Evolutionary conservation across 345 rosid species (phyloP), one percentile per base, ranked within the genome.

Genomic region (Euphorbia lathyris): DNA sequence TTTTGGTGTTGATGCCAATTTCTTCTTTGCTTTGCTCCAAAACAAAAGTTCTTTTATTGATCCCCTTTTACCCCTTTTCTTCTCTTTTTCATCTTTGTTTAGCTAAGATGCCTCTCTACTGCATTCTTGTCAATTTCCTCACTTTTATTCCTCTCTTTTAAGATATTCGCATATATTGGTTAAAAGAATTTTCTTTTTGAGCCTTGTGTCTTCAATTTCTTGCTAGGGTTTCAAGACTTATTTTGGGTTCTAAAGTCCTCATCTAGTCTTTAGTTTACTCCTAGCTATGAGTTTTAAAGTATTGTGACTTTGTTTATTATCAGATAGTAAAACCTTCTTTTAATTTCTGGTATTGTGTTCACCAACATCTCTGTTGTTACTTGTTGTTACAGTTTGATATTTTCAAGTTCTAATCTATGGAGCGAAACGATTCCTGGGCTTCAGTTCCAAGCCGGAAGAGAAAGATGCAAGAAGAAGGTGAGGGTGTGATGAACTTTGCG

Each of bases 371-470:
- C 42, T 17, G 22, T 38, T 40, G 53, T 42, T 36, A 19, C 65
- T 34, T 40, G 22, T 59, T 38, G 7, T 43, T 53, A 75, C 74
- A 77, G 83, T 14, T 0, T 65, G 64, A 56, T 67, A 23, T 5
- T 68, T 51, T 52, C 50, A 29, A 71, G 34, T 58, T 52, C n/a
- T 23, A 29, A 56, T 36, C 75, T 22, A 80, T 82, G 88, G 84
- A 76, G 80, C 66, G 59, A 30, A 42, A 26, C 48, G 50, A 57
- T 60, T 63, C 57, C 64, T 58, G 29, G 42, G 74, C 23, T 71
- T 47, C 85, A 27, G 77, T 72, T 66, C 38, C 78, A 58, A 61
- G 64, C 67, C 63, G 79, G 52, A 93, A 93, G 80, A 85, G 98
- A 51, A 93, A 88, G 82, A 71, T 74, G 48, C 71, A 70, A 50